phyloP scores from a whole-genome alignment of 169 alveolate genomes.

The Perkinsus olseni region DNA sequence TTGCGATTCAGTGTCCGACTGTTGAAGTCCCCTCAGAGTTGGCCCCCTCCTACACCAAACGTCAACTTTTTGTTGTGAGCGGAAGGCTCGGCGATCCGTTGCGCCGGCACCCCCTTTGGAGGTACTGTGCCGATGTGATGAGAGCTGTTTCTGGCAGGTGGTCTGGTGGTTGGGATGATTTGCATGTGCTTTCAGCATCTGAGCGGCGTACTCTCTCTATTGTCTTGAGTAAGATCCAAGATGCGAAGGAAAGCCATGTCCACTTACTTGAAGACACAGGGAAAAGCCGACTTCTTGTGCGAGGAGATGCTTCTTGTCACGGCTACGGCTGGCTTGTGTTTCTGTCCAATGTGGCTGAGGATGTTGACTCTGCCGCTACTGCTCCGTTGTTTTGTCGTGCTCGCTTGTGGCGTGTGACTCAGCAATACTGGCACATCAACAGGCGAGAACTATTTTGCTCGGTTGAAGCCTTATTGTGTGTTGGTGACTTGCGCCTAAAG shows the following conservation, averaged over 20 bases:
- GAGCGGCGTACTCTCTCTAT: not conserved
- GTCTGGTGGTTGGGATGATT: not conserved
- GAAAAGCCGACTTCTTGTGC: too few relatives aligned
- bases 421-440: not conserved
- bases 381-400: not conserved
- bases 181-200: not conserved
- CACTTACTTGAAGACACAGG: not conserved
- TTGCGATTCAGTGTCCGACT: not conserved
- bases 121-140: not conserved
- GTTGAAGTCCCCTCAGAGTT: not conserved
- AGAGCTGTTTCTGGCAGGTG: not conserved
- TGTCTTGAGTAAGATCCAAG: not conserved
- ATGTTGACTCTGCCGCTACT: not conserved
- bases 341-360: not conserved
- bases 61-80: not conserved
- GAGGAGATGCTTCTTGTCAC: not conserved
- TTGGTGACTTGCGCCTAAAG: too few relatives aligned
- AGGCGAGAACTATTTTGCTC: too few relatives aligned
- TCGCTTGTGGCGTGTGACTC: not conserved
- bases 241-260: not conserved
- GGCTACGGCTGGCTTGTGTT: not conserved
- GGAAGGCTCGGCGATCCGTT: not conserved
- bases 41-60: not conserved
- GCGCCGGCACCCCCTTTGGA: not conserved
- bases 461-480: too few relatives aligned